Conservation (phyloP, 2,329 filamentous ascomycete genomes). For the Ceratocystis smalleyi region DNA sequence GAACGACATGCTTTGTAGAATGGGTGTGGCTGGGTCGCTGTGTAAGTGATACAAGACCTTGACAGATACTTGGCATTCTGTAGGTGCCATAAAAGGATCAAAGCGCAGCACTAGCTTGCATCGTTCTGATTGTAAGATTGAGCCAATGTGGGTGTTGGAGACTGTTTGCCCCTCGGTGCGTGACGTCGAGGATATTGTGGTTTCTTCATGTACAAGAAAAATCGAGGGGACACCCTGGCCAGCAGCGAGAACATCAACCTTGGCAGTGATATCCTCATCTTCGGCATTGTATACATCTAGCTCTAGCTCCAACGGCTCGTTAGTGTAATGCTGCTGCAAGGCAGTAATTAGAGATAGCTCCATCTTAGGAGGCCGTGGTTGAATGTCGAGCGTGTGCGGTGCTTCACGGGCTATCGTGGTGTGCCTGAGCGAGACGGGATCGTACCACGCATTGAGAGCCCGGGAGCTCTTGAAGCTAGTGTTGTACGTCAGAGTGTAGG, state of each 20-base stretch:
- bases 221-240: conserved; percentile 40
- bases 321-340: conserved; percentile 64
- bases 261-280: conserved; percentile 58
- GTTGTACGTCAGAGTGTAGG: conserved; percentile 53
- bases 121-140: conserved; percentile 32
- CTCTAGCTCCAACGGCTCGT: conserved; percentile 55
- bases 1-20: conserved; percentile 55
- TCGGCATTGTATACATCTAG: conserved; percentile 69
- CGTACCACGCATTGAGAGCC: conserved; percentile 35
- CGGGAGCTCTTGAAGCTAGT: conserved; percentile 35
- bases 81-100: conserved; percentile 35
- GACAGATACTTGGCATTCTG: conserved; percentile 51
- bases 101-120: conserved; percentile 33
- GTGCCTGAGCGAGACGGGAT: conserved; percentile 26
- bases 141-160: conserved; percentile 30
- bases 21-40: conserved; percentile 64
- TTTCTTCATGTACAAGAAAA: conserved; percentile 26
- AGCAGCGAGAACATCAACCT: conserved; percentile 51
- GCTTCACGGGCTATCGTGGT: conserved; percentile 35
- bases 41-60: conserved; percentile 63
- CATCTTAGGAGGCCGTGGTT: conserved; percentile 85
- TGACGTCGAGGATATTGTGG: conserved; percentile 23
- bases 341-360: conserved; percentile 51
- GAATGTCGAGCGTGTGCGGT: conserved; percentile 48
- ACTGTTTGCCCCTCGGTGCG: conserved; percentile 30